phyloP scores from a whole-genome alignment of 495 filamentous ascomycete genomes.

The Cercophora samala region DNA sequence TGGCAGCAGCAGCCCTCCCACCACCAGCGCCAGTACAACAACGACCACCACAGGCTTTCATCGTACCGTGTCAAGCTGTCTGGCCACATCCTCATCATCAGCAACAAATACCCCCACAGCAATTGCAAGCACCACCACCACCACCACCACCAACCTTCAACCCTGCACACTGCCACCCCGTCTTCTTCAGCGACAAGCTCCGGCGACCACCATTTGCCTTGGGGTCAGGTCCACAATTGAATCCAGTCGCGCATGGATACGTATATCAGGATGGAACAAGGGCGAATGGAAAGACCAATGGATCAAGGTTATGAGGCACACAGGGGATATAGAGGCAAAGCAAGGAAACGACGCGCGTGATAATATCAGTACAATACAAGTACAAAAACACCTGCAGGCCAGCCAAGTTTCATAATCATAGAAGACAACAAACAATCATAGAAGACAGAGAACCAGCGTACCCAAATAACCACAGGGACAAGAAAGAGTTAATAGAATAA shows the following conservation, averaged over 20 bases:
- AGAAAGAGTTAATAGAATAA: slow-evolving; percentile 3
- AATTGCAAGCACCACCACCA: neutral
- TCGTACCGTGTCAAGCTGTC: slow-evolving; percentile 21
- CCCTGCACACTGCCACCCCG: slow-evolving; percentile 51
- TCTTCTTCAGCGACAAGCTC: slow-evolving; percentile 57
- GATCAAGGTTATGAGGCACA: slow-evolving; percentile 40
- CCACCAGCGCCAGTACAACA: neutral
- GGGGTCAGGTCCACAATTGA: slow-evolving; percentile 27
- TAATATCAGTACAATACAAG: slow-evolving; percentile 4
- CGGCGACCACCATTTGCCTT: slow-evolving; percentile 38
- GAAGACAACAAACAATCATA: neutral
- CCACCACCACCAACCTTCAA: slow-evolving; percentile 23
- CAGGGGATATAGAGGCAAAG: neutral
- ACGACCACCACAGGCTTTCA: neutral
- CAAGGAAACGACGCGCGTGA: neutral
- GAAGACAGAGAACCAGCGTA: neutral
- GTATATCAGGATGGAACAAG: slow-evolving; percentile 42
- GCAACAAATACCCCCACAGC: neutral
- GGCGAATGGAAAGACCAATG: slow-evolving; percentile 22
- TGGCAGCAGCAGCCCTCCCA: slow-evolving; percentile 15
- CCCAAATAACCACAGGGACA: no score
- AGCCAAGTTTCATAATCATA: slow-evolving; percentile 4
- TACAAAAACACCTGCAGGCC: neutral
- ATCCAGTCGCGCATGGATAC: slow-evolving; percentile 54
- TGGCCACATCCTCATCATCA: slow-evolving; percentile 7